phyloP scores from a whole-genome alignment of 176 grass and related monocot genomes.

The Poa annua region DNA sequence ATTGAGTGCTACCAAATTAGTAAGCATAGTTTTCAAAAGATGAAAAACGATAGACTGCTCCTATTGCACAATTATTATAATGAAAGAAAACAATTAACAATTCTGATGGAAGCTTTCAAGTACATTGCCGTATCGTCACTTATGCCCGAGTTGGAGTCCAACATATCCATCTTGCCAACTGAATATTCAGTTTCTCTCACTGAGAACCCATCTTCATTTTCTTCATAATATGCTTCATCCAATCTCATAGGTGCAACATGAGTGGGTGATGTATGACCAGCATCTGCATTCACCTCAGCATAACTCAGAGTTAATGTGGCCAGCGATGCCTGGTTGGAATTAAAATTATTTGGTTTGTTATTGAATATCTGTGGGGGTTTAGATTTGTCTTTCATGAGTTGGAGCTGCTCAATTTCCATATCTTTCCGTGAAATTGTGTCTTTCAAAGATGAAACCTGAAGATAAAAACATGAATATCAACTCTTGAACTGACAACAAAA shows the following conservation, averaged over 20 bases:
- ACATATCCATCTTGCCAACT: slow-evolving; percentile 44
- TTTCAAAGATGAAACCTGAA: slow-evolving; percentile 87
- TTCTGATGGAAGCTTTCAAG: slow-evolving; percentile 14
- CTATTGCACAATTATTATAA: background rate
- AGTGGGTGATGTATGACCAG: slow-evolving; percentile 34
- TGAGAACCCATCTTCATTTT: slow-evolving; percentile 67
- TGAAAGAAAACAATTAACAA: slow-evolving; percentile 33
- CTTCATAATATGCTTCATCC: slow-evolving; percentile 69
- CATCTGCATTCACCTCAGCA: slow-evolving; percentile 50
- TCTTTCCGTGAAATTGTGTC: slow-evolving; percentile 87
- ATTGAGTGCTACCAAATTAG: slow-evolving; percentile 28
- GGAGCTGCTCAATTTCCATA: slow-evolving; percentile 87
- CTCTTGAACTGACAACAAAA: slow-evolving; percentile 17
- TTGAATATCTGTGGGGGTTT: slow-evolving; percentile 31
- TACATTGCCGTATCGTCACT: slow-evolving; percentile 48
- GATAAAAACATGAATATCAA: slow-evolving; percentile 24
- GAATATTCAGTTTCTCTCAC: slow-evolving; percentile 57
- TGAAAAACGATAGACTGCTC: background rate
- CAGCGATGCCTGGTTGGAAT: slow-evolving; percentile 37
- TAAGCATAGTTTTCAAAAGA: slow-evolving; percentile 16
- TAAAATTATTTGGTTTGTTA: slow-evolving; percentile 48
- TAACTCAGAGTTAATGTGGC: slow-evolving; percentile 53
- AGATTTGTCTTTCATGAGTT: slow-evolving; percentile 60
- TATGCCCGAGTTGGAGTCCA: slow-evolving; percentile 40
- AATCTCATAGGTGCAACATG: slow-evolving; percentile 29